phyloP scores from a whole-genome alignment of 2,329 filamentous ascomycete genomes.

The Calonectria hongkongensis region DNA sequence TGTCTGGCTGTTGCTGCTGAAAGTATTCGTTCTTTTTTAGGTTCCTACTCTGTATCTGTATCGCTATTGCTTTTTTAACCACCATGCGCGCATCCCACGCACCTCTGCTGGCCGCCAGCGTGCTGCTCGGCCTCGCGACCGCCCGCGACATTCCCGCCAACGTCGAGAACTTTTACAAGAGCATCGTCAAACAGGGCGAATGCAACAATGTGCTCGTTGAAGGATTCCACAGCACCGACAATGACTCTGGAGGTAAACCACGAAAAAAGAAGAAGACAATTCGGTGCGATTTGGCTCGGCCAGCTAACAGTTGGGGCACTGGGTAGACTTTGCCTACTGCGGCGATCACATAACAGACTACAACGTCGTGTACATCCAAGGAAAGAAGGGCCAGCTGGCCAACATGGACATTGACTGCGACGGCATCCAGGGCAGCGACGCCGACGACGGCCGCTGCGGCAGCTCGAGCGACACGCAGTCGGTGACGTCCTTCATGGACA shows the following conservation, averaged over 20 bases:
- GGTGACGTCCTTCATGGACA: slow-evolving; percentile 68
- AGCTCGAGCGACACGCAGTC: slow-evolving; percentile 66
- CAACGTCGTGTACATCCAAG: slow-evolving; percentile 70
- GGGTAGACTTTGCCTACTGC: slow-evolving; percentile 65
- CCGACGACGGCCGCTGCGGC: slow-evolving; percentile 67
- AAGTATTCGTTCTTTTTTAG: not conserved
- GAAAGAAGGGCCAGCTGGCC: slow-evolving; percentile 62
- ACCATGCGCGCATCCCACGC: slow-evolving; percentile 48
- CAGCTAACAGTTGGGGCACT: not conserved
- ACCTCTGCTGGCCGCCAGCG: slow-evolving; percentile 49
- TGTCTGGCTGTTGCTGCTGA: slow-evolving; percentile 6
- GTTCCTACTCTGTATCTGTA: not conserved
- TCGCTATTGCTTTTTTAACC: not conserved
- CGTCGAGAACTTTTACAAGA: slow-evolving; percentile 64
- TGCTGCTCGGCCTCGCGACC: slow-evolving; percentile 47
- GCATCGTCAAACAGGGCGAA: slow-evolving; percentile 59
- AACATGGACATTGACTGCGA: slow-evolving; percentile 78
- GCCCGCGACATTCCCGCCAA: slow-evolving; percentile 64
- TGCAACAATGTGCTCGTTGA: slow-evolving; percentile 62
- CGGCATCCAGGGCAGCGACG: slow-evolving; percentile 64
- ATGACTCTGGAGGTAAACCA: slow-evolving; percentile 60
- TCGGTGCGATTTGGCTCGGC: slow-evolving; percentile 13
- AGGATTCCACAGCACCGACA: slow-evolving; percentile 64
- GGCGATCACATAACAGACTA: slow-evolving; percentile 64
- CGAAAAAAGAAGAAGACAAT: too few relatives aligned